phyloP scores from a whole-genome alignment of 345 rosid genomes.

The Aquilaria yunnanensis region DNA sequence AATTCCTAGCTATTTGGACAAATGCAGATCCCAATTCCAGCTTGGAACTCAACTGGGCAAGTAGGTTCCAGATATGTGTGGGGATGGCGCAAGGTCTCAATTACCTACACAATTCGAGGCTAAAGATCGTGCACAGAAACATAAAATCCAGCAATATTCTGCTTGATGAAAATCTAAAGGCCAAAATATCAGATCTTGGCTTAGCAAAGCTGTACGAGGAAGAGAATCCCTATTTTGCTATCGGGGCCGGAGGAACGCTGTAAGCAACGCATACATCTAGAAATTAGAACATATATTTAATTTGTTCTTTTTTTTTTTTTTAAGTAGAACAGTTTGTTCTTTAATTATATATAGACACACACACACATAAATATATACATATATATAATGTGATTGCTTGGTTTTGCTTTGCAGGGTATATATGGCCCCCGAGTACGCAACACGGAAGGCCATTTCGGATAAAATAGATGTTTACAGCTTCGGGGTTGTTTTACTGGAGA shows the following conservation, averaged over 20 bases:
- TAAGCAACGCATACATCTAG: conserved; percentile 12
- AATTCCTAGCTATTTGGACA: too few relatives aligned
- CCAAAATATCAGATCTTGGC: conserved; percentile 64
- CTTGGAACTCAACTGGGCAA: conserved; percentile 45
- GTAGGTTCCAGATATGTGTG: conserved; percentile 48
- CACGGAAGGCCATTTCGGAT: too few relatives aligned
- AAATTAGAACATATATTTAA: too few relatives aligned
- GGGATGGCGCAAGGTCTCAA: conserved; percentile 61
- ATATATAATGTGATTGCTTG: too few relatives aligned
- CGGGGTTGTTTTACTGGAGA: too few relatives aligned
- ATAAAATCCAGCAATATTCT: conserved; percentile 66
- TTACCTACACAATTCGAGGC: conserved; percentile 53
- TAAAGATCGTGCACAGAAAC: conserved; percentile 66
- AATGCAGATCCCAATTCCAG: conserved; percentile 21
- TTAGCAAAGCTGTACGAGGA: conserved; percentile 59
- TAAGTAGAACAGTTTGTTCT: too few relatives aligned
- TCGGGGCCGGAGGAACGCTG: conserved; percentile 48
- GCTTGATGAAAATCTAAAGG: conserved; percentile 41
- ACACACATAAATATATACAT: too few relatives aligned
- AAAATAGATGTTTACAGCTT: too few relatives aligned
- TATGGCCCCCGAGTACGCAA: too few relatives aligned
- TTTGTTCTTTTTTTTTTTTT: too few relatives aligned
- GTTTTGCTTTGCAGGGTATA: too few relatives aligned
- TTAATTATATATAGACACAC: too few relatives aligned
- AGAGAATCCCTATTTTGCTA: conserved; percentile 47